Base-by-base conservation (phyloP, 306 rosid genomes). In the Carpinus viminea region DNA sequence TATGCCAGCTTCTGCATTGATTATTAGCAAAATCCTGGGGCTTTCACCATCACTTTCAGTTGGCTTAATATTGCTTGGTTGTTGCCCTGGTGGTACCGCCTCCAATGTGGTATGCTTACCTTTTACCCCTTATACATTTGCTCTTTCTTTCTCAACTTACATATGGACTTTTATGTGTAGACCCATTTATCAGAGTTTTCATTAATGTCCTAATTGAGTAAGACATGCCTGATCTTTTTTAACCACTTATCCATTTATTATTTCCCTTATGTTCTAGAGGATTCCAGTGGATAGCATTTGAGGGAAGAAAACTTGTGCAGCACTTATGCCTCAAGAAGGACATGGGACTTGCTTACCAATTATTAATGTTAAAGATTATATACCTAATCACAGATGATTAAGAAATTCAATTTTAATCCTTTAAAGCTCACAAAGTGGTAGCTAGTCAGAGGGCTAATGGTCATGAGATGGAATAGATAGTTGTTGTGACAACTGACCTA, bases 71-170 rank as follows among this genome's bases (percentile, higher is more conserved):
- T 68, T 85, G 80, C 89, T 85, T 50, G 80, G 84, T 26, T 85
- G 89, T 77, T 85, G 89, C 64, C 89, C 89, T 46, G 89, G 89
- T 20, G 89, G 89, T 26, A 76, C 89, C 2, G 89, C 89, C 50
- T 85, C 89, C 80, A 85, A 85, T 73, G 89, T 85, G 89, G 89
- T 85, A 85, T 60, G 78, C 11, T 68, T 9, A 48, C 60, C 45
- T 52, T 61, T 73, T 52, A 7, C 60, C n/a, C 21, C 36, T 50
- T 12, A n/a, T 47, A 10, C 59, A 10, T 59, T 62, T 60, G 3
- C 66, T 20, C 52, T 66, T 24, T 52, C 26, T 12, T 54, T 61
- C 50, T 48, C 8, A 41, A 24, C 72, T 75, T 60, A 61, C 1
- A 11, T 76, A 0, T 51, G 24, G 46, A 18, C 31, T 28, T 69